Evolutionary conservation across 306 rosid genomes (phyloP).

Genomic region (Lathyrus tuberosus): DNA sequence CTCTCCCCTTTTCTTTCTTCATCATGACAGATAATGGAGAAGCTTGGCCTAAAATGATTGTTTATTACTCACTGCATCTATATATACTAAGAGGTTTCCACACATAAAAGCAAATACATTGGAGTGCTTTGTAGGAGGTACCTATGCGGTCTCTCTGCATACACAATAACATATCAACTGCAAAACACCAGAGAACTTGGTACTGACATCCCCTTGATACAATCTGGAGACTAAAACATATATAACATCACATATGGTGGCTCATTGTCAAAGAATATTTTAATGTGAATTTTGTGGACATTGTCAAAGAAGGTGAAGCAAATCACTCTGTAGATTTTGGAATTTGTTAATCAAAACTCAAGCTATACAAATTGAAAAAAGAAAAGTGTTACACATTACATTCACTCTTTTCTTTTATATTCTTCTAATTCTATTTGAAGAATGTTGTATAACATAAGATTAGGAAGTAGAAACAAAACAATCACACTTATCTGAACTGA

Average conservation of each 20-base stretch:
- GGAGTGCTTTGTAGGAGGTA: neutral
- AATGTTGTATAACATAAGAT: slow-evolving; percentile 31
- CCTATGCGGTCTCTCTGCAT: no score
- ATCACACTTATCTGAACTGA: slow-evolving; percentile 19
- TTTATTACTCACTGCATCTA: no score
- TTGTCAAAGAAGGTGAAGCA: slow-evolving; percentile 35
- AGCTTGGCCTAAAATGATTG: no score
- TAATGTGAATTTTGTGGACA: neutral
- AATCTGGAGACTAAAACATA: neutral
- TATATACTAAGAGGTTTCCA: no score
- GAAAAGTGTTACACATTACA: slow-evolving; percentile 7
- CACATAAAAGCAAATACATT: neutral
- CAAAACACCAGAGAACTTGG: no score
- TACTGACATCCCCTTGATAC: neutral
- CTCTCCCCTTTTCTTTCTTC: no score
- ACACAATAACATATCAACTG: no score
- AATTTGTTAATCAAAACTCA: slow-evolving; percentile 27
- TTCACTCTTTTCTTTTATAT: slow-evolving; percentile 16
- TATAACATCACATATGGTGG: neutral
- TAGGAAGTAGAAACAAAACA: slow-evolving; percentile 22
- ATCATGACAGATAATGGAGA: no score
- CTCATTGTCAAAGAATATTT: neutral
- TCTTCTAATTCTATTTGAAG: slow-evolving; percentile 34
- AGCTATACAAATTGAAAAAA: slow-evolving; percentile 33
- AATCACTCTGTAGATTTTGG: neutral